Conservation (phyloP, 2,329 filamentous ascomycete species). For the Alternaria ventricosa region DNA sequence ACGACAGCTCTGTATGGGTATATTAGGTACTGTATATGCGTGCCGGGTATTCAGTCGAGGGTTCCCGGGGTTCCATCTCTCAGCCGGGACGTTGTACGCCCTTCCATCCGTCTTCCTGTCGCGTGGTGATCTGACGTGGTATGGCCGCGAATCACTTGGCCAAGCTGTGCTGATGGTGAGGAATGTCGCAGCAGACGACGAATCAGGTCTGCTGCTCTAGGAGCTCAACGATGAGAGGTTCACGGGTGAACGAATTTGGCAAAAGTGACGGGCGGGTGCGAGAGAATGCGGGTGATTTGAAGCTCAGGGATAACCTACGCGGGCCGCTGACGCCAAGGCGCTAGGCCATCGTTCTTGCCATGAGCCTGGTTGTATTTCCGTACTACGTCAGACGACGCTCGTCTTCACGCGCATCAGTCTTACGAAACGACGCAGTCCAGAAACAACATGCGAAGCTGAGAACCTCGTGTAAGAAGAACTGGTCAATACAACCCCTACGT, state of each 20-base stretch:
- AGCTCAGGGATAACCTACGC: neutral
- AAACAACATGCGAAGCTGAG: neutral
- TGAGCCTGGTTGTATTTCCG: neutral
- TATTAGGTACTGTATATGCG: neutral
- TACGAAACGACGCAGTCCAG: neutral
- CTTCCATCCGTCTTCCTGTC: neutral
- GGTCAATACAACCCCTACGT: neutral
- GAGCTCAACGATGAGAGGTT: neutral
- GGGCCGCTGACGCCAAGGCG: constrained; percentile 1
- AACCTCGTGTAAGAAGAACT: neutral
- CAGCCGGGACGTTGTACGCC: neutral
- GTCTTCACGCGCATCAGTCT: neutral
- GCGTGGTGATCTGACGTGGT: constrained; percentile 2
- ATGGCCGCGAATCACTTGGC: neutral
- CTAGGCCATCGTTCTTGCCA: neutral
- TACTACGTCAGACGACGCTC: neutral
- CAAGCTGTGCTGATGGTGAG: neutral
- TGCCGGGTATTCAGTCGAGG: neutral
- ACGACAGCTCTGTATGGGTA: neutral
- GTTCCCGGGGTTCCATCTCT: neutral
- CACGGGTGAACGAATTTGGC: neutral
- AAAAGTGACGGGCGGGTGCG: neutral
- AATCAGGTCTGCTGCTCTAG: neutral
- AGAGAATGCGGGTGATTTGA: neutral
- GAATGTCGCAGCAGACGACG: neutral